Evolutionary conservation across 192 early-diverging fungal genomes (phyloP).

Genomic region (Gonapodya sp.): DNA sequence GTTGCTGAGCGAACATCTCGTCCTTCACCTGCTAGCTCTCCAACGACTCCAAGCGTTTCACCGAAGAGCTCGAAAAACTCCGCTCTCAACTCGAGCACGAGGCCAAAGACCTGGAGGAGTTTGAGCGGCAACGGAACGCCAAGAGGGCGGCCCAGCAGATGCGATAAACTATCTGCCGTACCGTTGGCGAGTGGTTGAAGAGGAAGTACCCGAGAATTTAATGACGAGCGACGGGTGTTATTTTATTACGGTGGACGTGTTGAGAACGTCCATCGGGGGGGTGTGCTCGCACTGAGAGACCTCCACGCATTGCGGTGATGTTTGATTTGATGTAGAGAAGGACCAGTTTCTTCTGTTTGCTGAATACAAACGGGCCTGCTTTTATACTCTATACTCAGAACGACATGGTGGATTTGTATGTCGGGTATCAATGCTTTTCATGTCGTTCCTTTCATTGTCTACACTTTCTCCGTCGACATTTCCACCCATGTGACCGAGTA

Average conservation of each 20-base stretch:
- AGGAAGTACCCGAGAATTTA: background rate
- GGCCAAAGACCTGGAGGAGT: slow-evolving; percentile 8
- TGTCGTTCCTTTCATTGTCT: too few species aligned
- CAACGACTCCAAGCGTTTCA: background rate
- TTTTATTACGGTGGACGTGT: background rate
- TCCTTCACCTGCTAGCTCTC: background rate
- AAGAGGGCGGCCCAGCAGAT: background rate
- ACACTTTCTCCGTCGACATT: too few species aligned
- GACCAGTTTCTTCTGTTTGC: too few species aligned
- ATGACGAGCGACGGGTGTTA: background rate
- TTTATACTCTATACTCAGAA: background rate
- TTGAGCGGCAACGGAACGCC: background rate
- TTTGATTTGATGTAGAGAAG: too few species aligned
- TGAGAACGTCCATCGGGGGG: background rate
- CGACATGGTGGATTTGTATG: background rate
- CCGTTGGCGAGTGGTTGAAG: background rate
- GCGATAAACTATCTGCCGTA: background rate
- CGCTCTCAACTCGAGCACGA: background rate
- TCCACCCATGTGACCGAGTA: too few species aligned
- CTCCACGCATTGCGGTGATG: background rate
- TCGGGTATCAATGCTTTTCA: background rate
- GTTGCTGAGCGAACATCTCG: background rate
- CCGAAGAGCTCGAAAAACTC: background rate
- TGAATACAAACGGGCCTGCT: background rate
- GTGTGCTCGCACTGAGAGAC: background rate